These are phyloP conservation scores for Aspergillus asperescens DNA, from an alignment of 495 filamentous ascomycete species.

Conservation along the genomic window DNA sequence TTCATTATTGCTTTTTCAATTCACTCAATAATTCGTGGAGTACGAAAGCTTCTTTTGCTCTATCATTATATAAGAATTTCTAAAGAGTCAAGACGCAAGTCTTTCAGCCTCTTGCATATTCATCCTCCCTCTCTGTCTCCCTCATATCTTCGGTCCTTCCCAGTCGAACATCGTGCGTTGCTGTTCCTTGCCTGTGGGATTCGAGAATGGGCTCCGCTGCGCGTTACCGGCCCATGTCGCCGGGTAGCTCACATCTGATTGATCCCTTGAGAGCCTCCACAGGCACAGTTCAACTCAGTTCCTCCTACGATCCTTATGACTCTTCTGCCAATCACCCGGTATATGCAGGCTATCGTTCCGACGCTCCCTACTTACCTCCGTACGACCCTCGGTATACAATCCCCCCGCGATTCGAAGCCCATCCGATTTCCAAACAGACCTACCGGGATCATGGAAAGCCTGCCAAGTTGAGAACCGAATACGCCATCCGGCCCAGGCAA, in stretches of 20 bases:
- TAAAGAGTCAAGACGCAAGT: background rate
- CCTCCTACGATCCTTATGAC: slow-evolving; percentile 36
- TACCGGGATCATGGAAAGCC: slow-evolving; percentile 31
- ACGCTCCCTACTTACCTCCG: slow-evolving; percentile 27
- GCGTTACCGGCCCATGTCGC: slow-evolving; percentile 32
- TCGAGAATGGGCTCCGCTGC: slow-evolving; percentile 21
- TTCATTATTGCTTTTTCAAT: slow-evolving; percentile 13
- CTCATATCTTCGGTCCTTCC: background rate
- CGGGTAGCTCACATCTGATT: slow-evolving; percentile 29
- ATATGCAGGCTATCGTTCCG: slow-evolving; percentile 34
- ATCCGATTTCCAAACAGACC: slow-evolving; percentile 32
- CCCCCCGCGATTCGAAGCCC: slow-evolving; percentile 32
- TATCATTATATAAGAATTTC: background rate
- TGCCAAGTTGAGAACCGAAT: slow-evolving; percentile 39
- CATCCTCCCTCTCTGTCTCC: slow-evolving; percentile 1
- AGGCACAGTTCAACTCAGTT: slow-evolving; percentile 38
- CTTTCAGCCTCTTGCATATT: background rate
- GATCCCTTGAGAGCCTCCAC: slow-evolving; percentile 47
- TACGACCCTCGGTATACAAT: slow-evolving; percentile 27
- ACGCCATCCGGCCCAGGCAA: slow-evolving; percentile 35
- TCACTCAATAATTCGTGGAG: slow-evolving; percentile 2
- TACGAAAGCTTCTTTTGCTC: background rate
- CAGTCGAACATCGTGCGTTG: slow-evolving; percentile 3
- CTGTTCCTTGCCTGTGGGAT: slow-evolving; percentile 6
- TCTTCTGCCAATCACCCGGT: slow-evolving; percentile 22